phyloP scores from a whole-genome alignment of 805 yeast genomes.

The Wickerhamomyces strasburgensis region DNA sequence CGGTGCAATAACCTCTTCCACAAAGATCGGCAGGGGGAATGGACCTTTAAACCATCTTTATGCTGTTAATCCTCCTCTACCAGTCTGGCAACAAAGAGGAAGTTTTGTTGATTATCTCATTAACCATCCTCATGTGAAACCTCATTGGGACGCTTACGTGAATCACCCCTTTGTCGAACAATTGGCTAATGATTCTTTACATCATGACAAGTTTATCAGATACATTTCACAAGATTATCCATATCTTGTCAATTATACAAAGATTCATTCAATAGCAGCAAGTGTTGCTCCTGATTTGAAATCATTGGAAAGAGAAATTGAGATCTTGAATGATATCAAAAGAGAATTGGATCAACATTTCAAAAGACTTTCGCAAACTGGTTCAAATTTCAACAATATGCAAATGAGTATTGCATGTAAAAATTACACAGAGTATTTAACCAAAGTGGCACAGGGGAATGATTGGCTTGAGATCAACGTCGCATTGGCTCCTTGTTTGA shows the following conservation, averaged over 20 bases:
- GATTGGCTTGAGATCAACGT: constrained; percentile 63
- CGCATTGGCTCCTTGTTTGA: constrained; percentile 70
- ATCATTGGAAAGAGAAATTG: constrained; percentile 45
- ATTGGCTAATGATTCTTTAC: constrained; percentile 48
- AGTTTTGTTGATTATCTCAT: constrained; percentile 45
- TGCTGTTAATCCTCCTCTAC: constrained; percentile 22
- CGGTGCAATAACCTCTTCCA: constrained; percentile 48
- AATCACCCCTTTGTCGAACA: constrained; percentile 57
- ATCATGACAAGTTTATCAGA: constrained; percentile 45
- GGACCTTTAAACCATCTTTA: constrained; percentile 76
- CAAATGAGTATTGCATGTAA: constrained; percentile 51
- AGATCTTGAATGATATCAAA: constrained; percentile 46
- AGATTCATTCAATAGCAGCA: constrained; percentile 59
- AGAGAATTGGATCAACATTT: constrained; percentile 55
- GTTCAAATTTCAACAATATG: constrained; percentile 36
- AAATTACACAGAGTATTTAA: constrained; percentile 57
- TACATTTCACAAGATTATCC: constrained; percentile 58
- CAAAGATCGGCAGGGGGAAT: constrained; percentile 45
- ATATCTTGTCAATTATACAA: constrained; percentile 64
- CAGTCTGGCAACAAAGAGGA: constrained; percentile 17
- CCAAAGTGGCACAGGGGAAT: constrained; percentile 45
- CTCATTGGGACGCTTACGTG: constrained; percentile 53
- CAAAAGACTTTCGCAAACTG: constrained; percentile 38
- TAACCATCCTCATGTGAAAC: constrained; percentile 48
- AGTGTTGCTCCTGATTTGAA: constrained; percentile 53